Evolutionary conservation across 176 grass and related monocot species (phyloP).

Genomic region (Neostapfia colusana): DNA sequence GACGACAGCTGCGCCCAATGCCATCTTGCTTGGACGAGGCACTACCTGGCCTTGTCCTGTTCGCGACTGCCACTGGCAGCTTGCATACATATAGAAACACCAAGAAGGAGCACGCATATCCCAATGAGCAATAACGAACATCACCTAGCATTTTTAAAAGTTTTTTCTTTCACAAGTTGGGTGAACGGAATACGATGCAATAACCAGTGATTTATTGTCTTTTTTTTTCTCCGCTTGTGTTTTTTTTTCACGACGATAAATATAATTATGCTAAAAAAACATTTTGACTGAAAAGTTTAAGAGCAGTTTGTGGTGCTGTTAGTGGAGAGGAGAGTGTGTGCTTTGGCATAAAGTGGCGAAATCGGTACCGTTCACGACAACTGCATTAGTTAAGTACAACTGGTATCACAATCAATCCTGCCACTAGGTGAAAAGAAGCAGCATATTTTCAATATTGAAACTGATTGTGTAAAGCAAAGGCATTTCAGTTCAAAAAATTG

Average conservation of each 20-base stretch:
- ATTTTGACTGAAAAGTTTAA: constrained; percentile 42
- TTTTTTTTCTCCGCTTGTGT: background rate
- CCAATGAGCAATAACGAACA: background rate
- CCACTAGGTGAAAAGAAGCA: constrained; percentile 53
- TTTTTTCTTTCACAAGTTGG: background rate
- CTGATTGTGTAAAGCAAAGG: constrained; percentile 43
- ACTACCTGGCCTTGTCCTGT: constrained; percentile 6
- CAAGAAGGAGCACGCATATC: background rate
- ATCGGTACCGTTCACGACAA: constrained; percentile 34
- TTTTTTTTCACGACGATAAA: background rate
- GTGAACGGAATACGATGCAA: background rate
- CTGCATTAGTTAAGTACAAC: constrained; percentile 45
- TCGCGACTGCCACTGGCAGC: constrained; percentile 20
- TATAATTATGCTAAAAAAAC: constrained; percentile 20
- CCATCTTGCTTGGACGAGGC: constrained; percentile 19
- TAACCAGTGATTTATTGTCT: background rate
- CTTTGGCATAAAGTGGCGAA: constrained; percentile 49
- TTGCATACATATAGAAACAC: constrained; percentile 6
- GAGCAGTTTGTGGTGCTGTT: constrained; percentile 26
- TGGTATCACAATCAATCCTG: constrained; percentile 54
- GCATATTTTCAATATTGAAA: constrained; percentile 47
- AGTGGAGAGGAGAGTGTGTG: constrained; percentile 30
- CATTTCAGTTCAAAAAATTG: background rate
- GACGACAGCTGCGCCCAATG: background rate
- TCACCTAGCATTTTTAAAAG: background rate